Evolutionary conservation across 345 rosid species (phyloP), one percentile per base, ranked within the genome.

Genomic region (Lepidium sativum): DNA sequence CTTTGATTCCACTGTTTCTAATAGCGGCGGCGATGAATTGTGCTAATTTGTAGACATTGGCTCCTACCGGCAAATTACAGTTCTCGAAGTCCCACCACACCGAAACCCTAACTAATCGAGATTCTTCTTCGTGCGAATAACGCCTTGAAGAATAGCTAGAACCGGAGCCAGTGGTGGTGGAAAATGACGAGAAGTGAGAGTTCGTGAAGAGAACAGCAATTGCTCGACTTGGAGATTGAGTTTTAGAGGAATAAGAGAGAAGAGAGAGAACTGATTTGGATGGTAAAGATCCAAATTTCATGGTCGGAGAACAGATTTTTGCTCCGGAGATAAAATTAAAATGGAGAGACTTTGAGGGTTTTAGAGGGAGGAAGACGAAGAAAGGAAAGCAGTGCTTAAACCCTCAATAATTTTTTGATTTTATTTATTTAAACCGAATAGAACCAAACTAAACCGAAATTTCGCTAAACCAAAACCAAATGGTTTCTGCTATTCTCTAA

Each of bases 71-170:
- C 20, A 82, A 8, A 67, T 52, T 14, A 72, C 97, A 95, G 51
- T 82, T 88, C 83, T 84, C 84, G 67, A 95, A 86, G 75, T 91
- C 95, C 99, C 97, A 95, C 99, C 99, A 95, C 13, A 95, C 99
- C 2, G 89, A 78, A 18, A 95, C 88, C 79, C 79, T 78, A 17
- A 94, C 87, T 18, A 76, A 74, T 38, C 84, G 77, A 2, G 87
- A 77, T 15, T 78, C 86, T 58, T 87, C 92, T 10, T 85, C 87
- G 6, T 73, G 67, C 10, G 74, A 80, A 2, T 63, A 54, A 25
- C 79, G 78, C 31, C 80, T 39, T 2, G 75, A 47, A 61, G 50
- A 62, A 15, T 42, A 50, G 44, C 8, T 54, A 18, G 61, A 67
- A 49, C 44, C 11, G 33, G 73, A 53, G 57, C n/a, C n/a, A 3